These are phyloP conservation scores for Dictyostelium citrinum DNA, from an alignment of 78 protist genomes.

Conservation along the genomic window DNA sequence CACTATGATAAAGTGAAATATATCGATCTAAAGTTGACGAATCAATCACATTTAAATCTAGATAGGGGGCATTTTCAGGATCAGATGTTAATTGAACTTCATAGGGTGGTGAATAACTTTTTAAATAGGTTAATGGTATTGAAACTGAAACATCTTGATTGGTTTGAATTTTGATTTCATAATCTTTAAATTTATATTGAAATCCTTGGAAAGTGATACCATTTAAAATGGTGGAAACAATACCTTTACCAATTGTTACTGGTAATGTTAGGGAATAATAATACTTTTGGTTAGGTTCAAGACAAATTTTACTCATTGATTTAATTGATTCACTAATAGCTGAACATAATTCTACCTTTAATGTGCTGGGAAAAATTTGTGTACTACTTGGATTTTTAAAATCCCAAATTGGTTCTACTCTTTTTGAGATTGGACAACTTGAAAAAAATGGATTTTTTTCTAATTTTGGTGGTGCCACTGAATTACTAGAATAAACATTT, in stretches of 20 bases:
- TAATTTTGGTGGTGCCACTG: neutral
- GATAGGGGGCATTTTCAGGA: neutral
- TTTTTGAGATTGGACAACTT: neutral
- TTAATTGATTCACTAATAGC: neutral
- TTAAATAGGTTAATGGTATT: neutral
- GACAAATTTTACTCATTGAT: neutral
- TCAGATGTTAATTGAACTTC: neutral
- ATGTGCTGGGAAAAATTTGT: neutral
- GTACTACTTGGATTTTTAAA: conserved; percentile 4
- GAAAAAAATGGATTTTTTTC: neutral
- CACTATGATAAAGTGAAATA: neutral
- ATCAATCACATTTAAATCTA: neutral
- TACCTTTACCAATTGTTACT: neutral
- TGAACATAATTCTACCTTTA: neutral
- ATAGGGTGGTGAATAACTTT: neutral
- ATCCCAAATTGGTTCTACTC: neutral
- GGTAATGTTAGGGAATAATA: neutral
- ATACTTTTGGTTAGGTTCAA: neutral
- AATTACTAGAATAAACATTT: neutral
- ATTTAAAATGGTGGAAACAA: neutral
- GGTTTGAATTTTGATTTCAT: neutral
- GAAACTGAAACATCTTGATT: neutral
- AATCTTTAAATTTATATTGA: neutral
- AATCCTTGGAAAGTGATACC: neutral
- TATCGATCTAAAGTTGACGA: neutral